Conservation (phyloP, 768 basidiomycete genomes). For the Suillus spraguei region DNA sequence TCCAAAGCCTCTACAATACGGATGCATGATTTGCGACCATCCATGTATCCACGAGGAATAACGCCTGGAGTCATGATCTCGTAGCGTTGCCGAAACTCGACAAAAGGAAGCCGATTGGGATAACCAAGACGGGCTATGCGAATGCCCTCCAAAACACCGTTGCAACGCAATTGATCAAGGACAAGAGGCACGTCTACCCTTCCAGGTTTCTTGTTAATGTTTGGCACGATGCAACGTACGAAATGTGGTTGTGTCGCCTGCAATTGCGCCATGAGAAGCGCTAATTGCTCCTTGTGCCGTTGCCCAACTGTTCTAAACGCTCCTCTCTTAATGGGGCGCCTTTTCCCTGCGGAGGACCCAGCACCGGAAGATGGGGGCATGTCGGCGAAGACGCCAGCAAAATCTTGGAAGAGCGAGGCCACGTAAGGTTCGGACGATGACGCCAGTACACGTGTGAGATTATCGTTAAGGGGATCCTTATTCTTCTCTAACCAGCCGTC, state of each 20-base stretch:
- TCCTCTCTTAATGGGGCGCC: conserved; percentile 86
- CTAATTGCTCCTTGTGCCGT: conserved; percentile 93
- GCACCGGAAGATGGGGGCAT: conserved; percentile 35
- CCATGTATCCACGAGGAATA: conserved; percentile 95
- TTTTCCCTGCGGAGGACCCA: conserved; percentile 52
- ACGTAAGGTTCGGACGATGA: conserved; percentile 83
- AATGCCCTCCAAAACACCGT: conserved; percentile 98
- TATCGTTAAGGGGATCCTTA: conserved; percentile 97
- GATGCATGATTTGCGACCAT: conserved; percentile 91
- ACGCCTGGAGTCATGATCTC: conserved; percentile 94
- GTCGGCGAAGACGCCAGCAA: conserved; percentile 46
- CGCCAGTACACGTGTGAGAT: conserved; percentile 86
- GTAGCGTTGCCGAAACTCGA: conserved; percentile 96
- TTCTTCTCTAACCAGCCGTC: conserved; percentile 99
- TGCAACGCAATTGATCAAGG: conserved; percentile 94
- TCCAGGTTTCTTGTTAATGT: conserved; percentile 86
- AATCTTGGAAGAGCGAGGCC: conserved; percentile 83
- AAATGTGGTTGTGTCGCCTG: conserved; percentile 97
- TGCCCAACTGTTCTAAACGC: conserved; percentile 96
- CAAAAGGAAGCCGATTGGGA: conserved; percentile 94
- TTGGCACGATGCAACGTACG: conserved; percentile 97
- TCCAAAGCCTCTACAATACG: conserved; percentile 90
- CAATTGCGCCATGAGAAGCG: conserved; percentile 88
- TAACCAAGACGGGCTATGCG: conserved; percentile 97
- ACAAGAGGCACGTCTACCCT: conserved; percentile 93